These are phyloP conservation scores for Hydrangea macrophylla DNA, from an alignment of 148 eudicot genomes.

Conservation along the genomic window DNA sequence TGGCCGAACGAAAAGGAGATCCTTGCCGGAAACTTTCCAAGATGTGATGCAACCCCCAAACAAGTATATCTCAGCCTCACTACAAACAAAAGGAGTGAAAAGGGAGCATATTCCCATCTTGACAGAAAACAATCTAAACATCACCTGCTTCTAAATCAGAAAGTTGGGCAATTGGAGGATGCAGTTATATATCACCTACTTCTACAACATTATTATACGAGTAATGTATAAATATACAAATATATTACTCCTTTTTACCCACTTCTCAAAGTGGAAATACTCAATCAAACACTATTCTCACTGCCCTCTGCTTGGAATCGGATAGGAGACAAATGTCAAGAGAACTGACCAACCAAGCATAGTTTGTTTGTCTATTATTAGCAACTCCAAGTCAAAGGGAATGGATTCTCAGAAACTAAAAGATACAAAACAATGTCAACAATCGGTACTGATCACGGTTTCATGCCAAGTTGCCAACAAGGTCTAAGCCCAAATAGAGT, in stretches of 20 bases:
- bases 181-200: background rate
- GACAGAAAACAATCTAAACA: background rate
- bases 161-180: background rate
- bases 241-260: background rate
- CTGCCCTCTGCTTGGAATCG: background rate
- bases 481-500: background rate
- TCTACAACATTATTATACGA: background rate
- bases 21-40: constrained; percentile 84
- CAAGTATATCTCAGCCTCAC: constrained; percentile 92
- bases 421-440: background rate
- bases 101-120: background rate
- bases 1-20: constrained; percentile 89
- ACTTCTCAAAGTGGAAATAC: background rate
- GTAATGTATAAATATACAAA: background rate
- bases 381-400: background rate
- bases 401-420: background rate
- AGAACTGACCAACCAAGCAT: background rate
- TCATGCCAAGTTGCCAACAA: background rate
- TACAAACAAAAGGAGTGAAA: constrained; percentile 24
- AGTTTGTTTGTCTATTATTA: background rate
- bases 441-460: background rate
- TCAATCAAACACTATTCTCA: background rate
- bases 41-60: constrained; percentile 95
- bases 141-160: background rate
- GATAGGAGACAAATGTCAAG: background rate